Percentiles rank a stretch among this genome's conserved stretches.
phyloP scores from a whole-genome alignment of 768 basidiomycete genomes.

The Pisolithus albus region DNA sequence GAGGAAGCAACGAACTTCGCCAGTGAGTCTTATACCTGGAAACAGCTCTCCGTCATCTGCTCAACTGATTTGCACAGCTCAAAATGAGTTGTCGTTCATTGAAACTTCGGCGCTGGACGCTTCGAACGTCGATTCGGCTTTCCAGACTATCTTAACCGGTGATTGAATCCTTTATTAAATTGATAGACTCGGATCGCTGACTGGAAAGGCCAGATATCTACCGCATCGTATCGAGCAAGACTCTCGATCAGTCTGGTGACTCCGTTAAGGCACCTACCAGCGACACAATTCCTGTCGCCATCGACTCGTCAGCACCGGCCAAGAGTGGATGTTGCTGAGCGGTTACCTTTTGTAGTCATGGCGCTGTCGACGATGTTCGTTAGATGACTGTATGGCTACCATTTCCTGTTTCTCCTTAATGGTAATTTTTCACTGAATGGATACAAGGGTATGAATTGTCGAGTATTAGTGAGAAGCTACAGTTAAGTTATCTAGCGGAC shows the following conservation, averaged over 20 bases:
- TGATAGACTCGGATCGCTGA: conserved; percentile 1
- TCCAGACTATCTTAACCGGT: conserved; percentile 96
- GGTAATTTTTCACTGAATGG: neutral
- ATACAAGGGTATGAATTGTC: neutral
- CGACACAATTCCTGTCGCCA: conserved; percentile 78
- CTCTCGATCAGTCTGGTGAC: conserved; percentile 78
- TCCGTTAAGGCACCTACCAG: conserved; percentile 74
- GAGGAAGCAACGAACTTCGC: conserved; percentile 94
- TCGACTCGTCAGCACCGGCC: conserved; percentile 48
- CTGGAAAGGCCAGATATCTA: conserved; percentile 69
- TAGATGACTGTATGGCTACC: neutral
- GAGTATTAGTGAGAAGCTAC: neutral
- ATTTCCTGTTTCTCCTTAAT: neutral
- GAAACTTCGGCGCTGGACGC: conserved; percentile 99
- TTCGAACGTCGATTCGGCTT: conserved; percentile 94
- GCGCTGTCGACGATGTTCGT: neutral
- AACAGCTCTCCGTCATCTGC: neutral
- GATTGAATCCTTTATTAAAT: conserved; percentile 17
- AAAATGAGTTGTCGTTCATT: conserved; percentile 90
- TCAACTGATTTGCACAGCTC: conserved; percentile 42
- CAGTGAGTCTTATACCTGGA: conserved; percentile 39
- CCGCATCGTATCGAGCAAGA: conserved; percentile 93
- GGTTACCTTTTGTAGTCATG: neutral
- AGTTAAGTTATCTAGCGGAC: neutral
- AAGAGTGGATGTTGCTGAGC: conserved; percentile 61